Conservation (phyloP, 179 eudicot species). For the Silene vulgaris region DNA sequence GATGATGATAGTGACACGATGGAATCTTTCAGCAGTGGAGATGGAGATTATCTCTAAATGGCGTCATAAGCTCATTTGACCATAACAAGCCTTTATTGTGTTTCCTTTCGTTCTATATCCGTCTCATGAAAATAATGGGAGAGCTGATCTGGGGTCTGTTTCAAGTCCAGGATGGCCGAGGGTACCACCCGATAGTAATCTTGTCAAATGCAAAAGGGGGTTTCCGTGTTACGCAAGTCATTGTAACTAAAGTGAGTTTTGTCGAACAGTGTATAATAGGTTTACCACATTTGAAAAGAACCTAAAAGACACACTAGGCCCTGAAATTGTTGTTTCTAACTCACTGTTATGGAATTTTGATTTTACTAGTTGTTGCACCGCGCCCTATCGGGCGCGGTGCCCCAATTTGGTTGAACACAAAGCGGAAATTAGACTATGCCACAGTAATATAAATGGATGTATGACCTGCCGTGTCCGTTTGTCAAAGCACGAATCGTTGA, state of each 20-base stretch:
- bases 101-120: too few species aligned
- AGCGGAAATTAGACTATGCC: too few species aligned
- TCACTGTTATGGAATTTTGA: not conserved
- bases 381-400: too few species aligned
- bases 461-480: too few species aligned
- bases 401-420: too few species aligned
- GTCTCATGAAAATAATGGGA: too few species aligned
- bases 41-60: conserved; percentile 13
- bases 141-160: too few species aligned
- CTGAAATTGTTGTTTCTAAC: not conserved
- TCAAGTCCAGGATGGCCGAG: not conserved
- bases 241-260: conserved; percentile 2
- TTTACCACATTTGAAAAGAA: not conserved
- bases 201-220: not conserved
- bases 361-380: not conserved
- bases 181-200: not conserved
- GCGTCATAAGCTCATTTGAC: not conserved
- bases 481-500: too few species aligned
- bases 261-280: not conserved
- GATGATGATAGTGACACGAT: conserved; percentile 58
- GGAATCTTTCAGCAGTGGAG: conserved; percentile 43
- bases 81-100: too few species aligned
- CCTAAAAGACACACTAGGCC: not conserved
- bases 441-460: too few species aligned
- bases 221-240: not conserved